Conservation (phyloP, 371 early-diverging fungal species). For the Saksenaea vasiformis region DNA sequence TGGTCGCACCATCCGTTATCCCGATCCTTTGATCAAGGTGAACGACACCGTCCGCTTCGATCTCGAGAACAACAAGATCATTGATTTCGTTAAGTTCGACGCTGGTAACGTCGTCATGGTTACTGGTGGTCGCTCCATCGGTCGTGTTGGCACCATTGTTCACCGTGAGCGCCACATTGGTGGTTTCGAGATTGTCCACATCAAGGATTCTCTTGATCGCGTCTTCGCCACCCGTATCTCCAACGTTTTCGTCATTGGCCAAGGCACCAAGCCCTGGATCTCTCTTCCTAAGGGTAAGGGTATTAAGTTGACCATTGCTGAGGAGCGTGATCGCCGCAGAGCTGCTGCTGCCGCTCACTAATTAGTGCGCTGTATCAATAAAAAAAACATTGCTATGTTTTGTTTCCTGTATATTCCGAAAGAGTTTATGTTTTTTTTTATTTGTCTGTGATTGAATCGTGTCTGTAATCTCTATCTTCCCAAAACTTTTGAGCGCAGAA, state of each 20-base stretch:
- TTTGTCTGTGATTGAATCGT: too few relatives aligned
- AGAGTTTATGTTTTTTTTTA: too few relatives aligned
- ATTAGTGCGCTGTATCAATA: neutral
- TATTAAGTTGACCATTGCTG: conserved; percentile 96
- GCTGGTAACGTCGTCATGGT: conserved; percentile 95
- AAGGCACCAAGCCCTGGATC: conserved; percentile 76
- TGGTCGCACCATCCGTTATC: conserved; percentile 99
- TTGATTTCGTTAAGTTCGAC: conserved; percentile 95
- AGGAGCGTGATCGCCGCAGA: conserved; percentile 94
- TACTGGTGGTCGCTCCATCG: conserved; percentile 99
- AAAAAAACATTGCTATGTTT: too few relatives aligned
- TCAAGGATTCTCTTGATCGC: conserved; percentile 90
- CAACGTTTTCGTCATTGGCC: conserved; percentile 95
- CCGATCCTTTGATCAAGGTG: conserved; percentile 98
- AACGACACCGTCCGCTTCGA: conserved; percentile 99
- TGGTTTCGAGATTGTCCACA: conserved; percentile 95
- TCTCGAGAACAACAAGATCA: conserved; percentile 92
- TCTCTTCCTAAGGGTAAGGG: conserved; percentile 98
- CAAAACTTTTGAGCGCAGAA: too few relatives aligned
- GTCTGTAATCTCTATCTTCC: too few relatives aligned
- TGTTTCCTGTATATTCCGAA: too few relatives aligned
- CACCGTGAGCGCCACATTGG: conserved; percentile 98
- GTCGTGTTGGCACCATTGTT: conserved; percentile 98
- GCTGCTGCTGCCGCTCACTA: conserved; percentile 53
- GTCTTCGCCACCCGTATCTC: conserved; percentile 89